A percentile compares a stretch with the other conserved stretches of the same genome.
Conservation (phyloP, 176 grass and related monocot species). For the Leersia perrieri region DNA sequence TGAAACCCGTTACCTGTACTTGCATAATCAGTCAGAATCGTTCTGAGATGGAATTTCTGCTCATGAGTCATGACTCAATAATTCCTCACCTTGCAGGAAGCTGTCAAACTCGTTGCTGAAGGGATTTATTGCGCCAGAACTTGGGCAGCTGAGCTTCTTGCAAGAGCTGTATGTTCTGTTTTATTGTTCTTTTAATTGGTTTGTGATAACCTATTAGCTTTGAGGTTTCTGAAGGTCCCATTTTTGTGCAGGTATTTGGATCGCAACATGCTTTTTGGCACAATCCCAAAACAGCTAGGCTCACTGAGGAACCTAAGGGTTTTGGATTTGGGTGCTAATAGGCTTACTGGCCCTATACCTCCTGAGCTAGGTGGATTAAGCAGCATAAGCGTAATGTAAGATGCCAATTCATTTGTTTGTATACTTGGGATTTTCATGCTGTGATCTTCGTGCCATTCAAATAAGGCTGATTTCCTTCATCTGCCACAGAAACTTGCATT, state of each 20-base stretch:
- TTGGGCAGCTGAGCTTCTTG: constrained; percentile 63
- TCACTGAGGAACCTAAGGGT: constrained; percentile 63
- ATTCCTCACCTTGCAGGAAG: constrained; percentile 46
- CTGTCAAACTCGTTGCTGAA: constrained; percentile 77
- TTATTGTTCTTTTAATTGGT: not conserved
- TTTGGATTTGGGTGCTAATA: constrained; percentile 82
- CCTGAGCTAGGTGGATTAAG: constrained; percentile 53
- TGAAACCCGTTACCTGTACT: constrained; percentile 12
- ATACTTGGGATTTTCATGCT: not conserved
- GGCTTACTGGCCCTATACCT: constrained; percentile 78
- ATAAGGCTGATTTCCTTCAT: not conserved
- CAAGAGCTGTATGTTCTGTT: constrained; percentile 70
- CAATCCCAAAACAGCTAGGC: constrained; percentile 71
- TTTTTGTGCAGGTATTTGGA: constrained; percentile 71
- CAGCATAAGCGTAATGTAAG: constrained; percentile 74
- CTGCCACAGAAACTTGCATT: constrained; percentile 71
- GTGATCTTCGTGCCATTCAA: constrained; percentile 5
- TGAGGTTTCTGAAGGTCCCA: constrained; percentile 16
- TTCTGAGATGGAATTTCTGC: not conserved
- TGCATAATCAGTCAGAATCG: not conserved
- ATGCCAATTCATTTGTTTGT: not conserved
- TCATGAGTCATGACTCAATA: not conserved
- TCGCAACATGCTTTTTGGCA: constrained; percentile 76
- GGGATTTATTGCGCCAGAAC: constrained; percentile 75
- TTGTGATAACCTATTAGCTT: not conserved